Evolutionary conservation across 2,329 filamentous ascomycete species (phyloP).

Genomic region (Trichoderma asperellum): DNA sequence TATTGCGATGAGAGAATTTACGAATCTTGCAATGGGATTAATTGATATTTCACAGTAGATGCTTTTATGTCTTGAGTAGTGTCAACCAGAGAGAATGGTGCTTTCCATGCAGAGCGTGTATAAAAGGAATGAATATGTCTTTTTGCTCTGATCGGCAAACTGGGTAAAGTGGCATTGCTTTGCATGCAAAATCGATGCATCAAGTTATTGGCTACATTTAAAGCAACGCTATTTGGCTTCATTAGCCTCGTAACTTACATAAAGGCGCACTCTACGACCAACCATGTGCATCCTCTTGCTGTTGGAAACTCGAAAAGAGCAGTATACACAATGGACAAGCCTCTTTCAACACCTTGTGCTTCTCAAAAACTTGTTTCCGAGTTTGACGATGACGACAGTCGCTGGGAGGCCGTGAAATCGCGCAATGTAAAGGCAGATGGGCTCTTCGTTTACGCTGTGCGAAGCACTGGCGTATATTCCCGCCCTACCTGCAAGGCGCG

Average conservation of each 20-base stretch:
- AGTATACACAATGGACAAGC: background rate
- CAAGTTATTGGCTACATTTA: background rate
- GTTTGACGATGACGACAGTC: slow-evolving; percentile 39
- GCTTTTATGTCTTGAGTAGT: background rate
- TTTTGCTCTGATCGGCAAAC: background rate
- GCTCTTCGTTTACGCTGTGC: slow-evolving; percentile 49
- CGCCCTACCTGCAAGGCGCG: slow-evolving; percentile 63
- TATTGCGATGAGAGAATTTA: background rate
- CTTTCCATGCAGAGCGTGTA: background rate
- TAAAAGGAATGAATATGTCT: background rate
- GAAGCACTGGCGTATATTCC: slow-evolving; percentile 57
- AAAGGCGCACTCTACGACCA: background rate
- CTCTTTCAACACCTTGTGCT: background rate
- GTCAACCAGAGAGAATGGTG: background rate
- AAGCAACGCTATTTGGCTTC: background rate
- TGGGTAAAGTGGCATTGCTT: background rate
- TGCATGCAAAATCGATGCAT: background rate
- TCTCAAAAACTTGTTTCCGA: background rate
- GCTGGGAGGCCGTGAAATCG: slow-evolving; percentile 43
- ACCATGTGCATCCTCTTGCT: background rate
- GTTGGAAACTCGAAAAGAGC: background rate
- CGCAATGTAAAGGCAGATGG: slow-evolving; percentile 44
- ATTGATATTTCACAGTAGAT: background rate
- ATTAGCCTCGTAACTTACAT: background rate
- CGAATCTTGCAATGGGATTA: background rate